phyloP scores from a whole-genome alignment of 306 rosid species.

The Alnus rubra region DNA sequence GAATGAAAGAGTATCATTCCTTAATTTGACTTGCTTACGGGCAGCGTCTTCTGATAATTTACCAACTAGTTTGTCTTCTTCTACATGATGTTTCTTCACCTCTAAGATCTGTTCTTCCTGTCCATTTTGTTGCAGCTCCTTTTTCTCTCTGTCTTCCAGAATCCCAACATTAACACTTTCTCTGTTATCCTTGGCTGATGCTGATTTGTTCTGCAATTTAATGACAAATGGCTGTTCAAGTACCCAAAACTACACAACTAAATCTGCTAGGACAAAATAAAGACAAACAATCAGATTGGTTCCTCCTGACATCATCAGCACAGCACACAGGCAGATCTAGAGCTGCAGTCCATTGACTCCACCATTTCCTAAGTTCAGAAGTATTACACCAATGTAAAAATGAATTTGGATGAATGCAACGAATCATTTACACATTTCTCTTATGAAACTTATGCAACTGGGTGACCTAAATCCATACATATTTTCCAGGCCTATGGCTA shows the following conservation, averaged over 20 bases:
- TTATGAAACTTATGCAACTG: neutral
- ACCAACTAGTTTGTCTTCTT: constrained; percentile 38
- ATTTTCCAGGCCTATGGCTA: constrained; percentile 17
- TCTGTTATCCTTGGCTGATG: constrained; percentile 31
- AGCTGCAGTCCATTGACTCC: neutral
- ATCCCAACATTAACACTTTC: constrained; percentile 24
- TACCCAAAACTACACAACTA: constrained; percentile 20
- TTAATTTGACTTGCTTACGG: constrained; percentile 35
- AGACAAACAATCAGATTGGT: neutral
- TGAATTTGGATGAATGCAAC: too few relatives aligned
- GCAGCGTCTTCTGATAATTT: constrained; percentile 39
- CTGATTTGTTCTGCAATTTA: constrained; percentile 51
- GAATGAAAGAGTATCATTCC: constrained; percentile 27
- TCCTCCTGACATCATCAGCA: neutral
- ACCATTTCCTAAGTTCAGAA: constrained; percentile 8
- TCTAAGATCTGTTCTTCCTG: constrained; percentile 18
- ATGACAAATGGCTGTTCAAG: constrained; percentile 30
- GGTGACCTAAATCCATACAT: constrained; percentile 21
- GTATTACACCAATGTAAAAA: neutral
- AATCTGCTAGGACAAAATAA: constrained; percentile 1
- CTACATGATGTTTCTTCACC: constrained; percentile 30
- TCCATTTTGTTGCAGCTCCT: constrained; percentile 29
- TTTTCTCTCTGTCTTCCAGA: constrained; percentile 33
- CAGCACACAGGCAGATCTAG: neutral
- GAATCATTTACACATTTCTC: too few relatives aligned